Conservation (phyloP, 805 yeast species). For the Isabelozyma rhagii region DNA sequence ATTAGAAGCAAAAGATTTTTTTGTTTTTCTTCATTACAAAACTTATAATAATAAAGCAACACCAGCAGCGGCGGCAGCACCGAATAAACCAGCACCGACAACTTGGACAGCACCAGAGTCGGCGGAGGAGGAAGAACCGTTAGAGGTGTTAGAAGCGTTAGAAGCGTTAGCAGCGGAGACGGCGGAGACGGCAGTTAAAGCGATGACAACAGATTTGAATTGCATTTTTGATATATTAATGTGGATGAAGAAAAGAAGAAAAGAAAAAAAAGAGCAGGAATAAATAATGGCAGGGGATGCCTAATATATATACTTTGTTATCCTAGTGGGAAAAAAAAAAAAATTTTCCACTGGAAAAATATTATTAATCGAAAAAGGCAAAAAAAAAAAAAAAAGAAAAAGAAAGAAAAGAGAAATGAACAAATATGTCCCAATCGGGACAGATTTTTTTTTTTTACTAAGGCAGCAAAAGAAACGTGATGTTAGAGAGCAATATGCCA, state of each 20-base stretch:
- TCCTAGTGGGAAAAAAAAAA: background rate
- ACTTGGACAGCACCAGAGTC: slow-evolving; percentile 17
- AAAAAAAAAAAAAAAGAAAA: background rate
- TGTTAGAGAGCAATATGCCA: background rate
- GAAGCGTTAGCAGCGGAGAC: slow-evolving; percentile 33
- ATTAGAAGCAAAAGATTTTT: slow-evolving; percentile 1
- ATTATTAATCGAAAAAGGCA: background rate
- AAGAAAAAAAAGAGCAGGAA: background rate
- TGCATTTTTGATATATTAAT: slow-evolving; percentile 26
- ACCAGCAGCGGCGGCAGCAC: slow-evolving; percentile 32
- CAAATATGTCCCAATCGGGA: background rate
- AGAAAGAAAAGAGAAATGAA: background rate
- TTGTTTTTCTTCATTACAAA: background rate
- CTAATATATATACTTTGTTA: background rate
- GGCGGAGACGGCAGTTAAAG: slow-evolving; percentile 36
- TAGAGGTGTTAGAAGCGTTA: slow-evolving; percentile 19
- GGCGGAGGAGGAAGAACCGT: slow-evolving; percentile 13
- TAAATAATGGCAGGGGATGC: background rate
- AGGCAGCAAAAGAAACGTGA: background rate
- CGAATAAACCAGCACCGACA: slow-evolving; percentile 29
- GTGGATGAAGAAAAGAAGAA: background rate
- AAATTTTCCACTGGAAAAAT: background rate
- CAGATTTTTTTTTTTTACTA: background rate
- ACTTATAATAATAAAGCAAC: slow-evolving; percentile 39
- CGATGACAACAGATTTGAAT: slow-evolving; percentile 34